These are phyloP conservation scores for Withania somnifera DNA, from an alignment of 305 asterid genomes.

Conservation along the genomic window DNA sequence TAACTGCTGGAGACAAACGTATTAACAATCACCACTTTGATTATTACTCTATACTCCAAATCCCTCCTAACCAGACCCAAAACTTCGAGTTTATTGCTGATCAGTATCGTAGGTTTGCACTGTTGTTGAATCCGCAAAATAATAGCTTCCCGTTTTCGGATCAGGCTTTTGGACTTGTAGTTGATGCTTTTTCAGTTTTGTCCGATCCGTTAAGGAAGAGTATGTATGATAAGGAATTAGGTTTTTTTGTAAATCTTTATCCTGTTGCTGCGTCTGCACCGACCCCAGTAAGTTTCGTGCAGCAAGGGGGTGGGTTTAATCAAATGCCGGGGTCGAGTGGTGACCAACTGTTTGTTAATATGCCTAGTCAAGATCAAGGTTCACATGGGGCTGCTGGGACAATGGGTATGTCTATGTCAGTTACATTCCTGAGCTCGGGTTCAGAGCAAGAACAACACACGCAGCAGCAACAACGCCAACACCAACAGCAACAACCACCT, in stretches of 20 bases:
- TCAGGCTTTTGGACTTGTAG: conserved; percentile 45
- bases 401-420: background rate
- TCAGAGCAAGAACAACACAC: background rate
- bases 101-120: conserved; percentile 61
- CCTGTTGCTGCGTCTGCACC: conserved; percentile 12
- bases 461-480: conserved; percentile 9
- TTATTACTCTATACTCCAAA: conserved; percentile 69
- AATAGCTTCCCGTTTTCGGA: conserved; percentile 70
- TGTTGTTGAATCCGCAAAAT: conserved; percentile 55
- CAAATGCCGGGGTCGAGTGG: background rate
- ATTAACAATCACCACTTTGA: conserved; percentile 60
- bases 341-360: background rate
- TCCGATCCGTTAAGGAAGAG: conserved; percentile 40
- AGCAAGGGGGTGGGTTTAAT: background rate
- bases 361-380: background rate
- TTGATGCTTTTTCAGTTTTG: conserved; percentile 53
- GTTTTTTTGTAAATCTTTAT: conserved; percentile 11
- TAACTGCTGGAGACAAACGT: conserved; percentile 67
- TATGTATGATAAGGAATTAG: conserved; percentile 39
- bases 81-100: conserved; percentile 53
- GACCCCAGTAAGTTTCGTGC: background rate
- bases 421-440: background rate
- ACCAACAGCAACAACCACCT: conserved; percentile 13
- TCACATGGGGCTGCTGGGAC: too few species aligned
- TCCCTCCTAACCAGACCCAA: conserved; percentile 46